These are phyloP conservation scores for Pisolithus albus DNA, from an alignment of 768 basidiomycete genomes.

Conservation along the genomic window DNA sequence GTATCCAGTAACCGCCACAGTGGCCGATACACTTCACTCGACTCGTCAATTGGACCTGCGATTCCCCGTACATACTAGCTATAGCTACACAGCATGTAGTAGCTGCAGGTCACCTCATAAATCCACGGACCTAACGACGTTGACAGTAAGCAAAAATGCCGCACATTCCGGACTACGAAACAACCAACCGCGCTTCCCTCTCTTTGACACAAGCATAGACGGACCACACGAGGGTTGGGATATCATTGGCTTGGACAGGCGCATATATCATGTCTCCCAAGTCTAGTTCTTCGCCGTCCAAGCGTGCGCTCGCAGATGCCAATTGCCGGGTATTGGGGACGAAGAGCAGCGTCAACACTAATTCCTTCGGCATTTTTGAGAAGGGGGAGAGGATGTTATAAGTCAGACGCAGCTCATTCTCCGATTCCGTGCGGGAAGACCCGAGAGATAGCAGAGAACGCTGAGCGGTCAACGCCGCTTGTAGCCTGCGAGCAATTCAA, in stretches of 20 bases:
- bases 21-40: too few relatives aligned
- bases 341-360: conserved; percentile 58
- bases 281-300: conserved; percentile 47
- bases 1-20: too few relatives aligned
- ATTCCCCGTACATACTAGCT: too few relatives aligned
- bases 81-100: too few relatives aligned
- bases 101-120: too few relatives aligned
- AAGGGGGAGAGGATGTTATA: conserved; percentile 43
- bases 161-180: too few relatives aligned
- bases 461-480: conserved; percentile 60
- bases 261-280: conserved; percentile 53
- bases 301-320: conserved; percentile 52
- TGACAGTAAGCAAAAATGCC: too few relatives aligned
- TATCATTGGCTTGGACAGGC: conserved; percentile 59
- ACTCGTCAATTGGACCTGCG: too few relatives aligned
- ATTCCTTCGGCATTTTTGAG: conserved; percentile 20
- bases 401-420: conserved; percentile 70
- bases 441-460: conserved; percentile 54
- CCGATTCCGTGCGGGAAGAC: conserved; percentile 53
- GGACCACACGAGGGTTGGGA: conserved; percentile 55
- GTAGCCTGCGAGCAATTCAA: conserved; percentile 46
- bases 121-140: too few relatives aligned
- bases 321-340: conserved; percentile 62
- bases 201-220: conserved; percentile 43
- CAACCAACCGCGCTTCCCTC: too few relatives aligned